Base-by-base conservation (phyloP, 78 protist genomes). In the Dictyostelium firmibasis region DNA sequence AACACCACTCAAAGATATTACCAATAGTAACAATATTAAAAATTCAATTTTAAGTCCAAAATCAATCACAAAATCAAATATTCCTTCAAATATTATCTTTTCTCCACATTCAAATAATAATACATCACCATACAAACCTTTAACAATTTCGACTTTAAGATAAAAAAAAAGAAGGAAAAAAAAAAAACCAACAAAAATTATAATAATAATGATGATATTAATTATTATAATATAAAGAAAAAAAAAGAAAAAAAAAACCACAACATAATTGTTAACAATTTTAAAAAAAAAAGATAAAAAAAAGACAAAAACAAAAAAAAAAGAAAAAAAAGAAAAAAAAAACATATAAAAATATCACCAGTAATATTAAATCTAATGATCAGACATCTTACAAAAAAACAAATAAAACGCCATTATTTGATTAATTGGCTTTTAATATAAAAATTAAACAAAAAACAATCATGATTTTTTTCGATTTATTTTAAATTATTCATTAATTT, bases 81-180 rank as follows among this genome's bases (percentile, higher is more conserved):
- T 16, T 50, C n/a, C 62, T 50, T 50, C 74, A 64, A 64, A 70
- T 31, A 29, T 31, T 27, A 70, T 70, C 20, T 70, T 70, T 36
- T 36, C 82, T 38, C 53, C 82, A 1, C 41, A 20, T 35, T n/a
- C 82, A 75, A 75, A 31, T 27, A 31, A 20, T 36, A 75, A 36
- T 36, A 33, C 81, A 70, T 85, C 91, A 20, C 91, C 91, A 72
- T 47, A 70, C 13, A 70, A 70, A 70, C 77, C 77, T 27, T 70
- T 85, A 85, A 85, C 91, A 29, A 70, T 85, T 47, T 85, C 91
- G 29, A 70, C 91, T 29, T 76, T 85, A 72, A 85, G 91, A 85
- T 85, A 85, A 50, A 85, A 29, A 84, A 43, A n/a, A n/a, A n/a
- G n/a, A n/a, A n/a, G n/a, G n/a, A n/a, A n/a, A n/a, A n/a, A n/a